These are phyloP conservation scores for Fusarium coicis DNA, from an alignment of 2,329 filamentous ascomycete genomes.

Conservation along the genomic window DNA sequence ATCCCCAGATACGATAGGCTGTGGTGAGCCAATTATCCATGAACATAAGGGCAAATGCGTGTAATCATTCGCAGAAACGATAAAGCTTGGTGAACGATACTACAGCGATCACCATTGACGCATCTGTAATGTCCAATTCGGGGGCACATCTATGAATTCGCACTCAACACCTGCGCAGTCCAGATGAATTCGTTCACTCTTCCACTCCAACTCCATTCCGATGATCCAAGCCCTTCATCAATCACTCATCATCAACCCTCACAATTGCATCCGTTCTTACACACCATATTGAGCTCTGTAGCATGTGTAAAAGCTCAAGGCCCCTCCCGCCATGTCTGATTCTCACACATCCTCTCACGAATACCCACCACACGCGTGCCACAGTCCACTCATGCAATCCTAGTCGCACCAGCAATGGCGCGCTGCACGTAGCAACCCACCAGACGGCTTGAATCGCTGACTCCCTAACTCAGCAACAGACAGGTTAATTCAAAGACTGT, in stretches of 20 bases:
- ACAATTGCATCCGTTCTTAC: conserved; percentile 16
- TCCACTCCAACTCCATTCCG: conserved; percentile 10
- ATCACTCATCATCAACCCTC: conserved; percentile 8
- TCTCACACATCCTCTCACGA: conserved; percentile 29
- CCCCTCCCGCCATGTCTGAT: conserved; percentile 3
- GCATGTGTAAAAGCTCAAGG: conserved; percentile 16
- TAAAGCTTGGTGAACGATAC: neutral
- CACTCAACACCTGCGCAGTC: neutral
- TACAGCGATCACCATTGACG: neutral
- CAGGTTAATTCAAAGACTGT: conserved; percentile 34
- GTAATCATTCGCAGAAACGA: conserved; percentile 27
- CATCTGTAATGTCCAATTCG: neutral
- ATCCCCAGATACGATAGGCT: conserved; percentile 36
- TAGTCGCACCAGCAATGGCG: conserved; percentile 41
- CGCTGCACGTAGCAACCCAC: conserved; percentile 37
- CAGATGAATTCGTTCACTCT: neutral
- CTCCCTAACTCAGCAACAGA: conserved; percentile 46
- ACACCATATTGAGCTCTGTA: conserved; percentile 6
- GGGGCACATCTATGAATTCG: neutral
- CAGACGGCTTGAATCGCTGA: conserved; percentile 38
- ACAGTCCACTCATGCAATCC: conserved; percentile 39
- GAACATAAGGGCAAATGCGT: conserved; percentile 34
- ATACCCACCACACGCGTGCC: conserved; percentile 32
- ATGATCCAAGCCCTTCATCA: neutral
- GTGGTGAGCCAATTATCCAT: conserved; percentile 36